Conservation (phyloP, 306 rosid genomes). For the Malus domestica region DNA sequence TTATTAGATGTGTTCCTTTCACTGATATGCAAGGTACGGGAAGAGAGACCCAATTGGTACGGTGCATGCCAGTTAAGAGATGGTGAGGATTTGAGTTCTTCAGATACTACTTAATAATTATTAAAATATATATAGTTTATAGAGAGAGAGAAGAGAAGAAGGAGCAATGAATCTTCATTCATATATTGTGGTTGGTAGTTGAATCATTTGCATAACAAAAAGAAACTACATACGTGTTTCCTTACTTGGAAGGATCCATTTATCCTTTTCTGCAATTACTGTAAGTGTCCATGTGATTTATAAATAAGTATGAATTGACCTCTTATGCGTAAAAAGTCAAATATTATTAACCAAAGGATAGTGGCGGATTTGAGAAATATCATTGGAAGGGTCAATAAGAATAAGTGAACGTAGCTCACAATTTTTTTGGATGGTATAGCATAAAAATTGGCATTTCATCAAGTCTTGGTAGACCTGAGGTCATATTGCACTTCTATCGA, state of each 20-base stretch:
- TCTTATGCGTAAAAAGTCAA: no score
- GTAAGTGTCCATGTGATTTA: no score
- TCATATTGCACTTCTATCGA: no score
- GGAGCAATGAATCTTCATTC: conserved; percentile 8
- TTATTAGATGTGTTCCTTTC: conserved; percentile 22
- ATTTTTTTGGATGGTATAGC: no score
- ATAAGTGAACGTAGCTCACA: no score
- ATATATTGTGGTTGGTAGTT: not conserved
- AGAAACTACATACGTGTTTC: not conserved
- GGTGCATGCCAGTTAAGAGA: conserved; percentile 38
- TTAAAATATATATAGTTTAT: not conserved
- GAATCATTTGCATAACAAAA: not conserved
- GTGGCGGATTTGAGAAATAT: no score
- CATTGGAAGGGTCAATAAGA: no score
- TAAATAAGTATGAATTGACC: no score
- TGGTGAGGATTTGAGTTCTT: conserved; percentile 1
- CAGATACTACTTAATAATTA: not conserved
- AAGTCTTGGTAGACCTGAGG: no score
- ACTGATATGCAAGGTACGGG: conserved; percentile 45
- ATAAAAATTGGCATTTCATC: no score
- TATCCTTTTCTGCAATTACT: not conserved
- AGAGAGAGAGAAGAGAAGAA: not conserved
- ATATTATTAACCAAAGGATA: no score
- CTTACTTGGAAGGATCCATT: not conserved
- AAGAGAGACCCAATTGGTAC: conserved; percentile 35